Evolutionary conservation across 352 stramenopile species (phyloP).

Genomic region (Phytophthora pinifolia): DNA sequence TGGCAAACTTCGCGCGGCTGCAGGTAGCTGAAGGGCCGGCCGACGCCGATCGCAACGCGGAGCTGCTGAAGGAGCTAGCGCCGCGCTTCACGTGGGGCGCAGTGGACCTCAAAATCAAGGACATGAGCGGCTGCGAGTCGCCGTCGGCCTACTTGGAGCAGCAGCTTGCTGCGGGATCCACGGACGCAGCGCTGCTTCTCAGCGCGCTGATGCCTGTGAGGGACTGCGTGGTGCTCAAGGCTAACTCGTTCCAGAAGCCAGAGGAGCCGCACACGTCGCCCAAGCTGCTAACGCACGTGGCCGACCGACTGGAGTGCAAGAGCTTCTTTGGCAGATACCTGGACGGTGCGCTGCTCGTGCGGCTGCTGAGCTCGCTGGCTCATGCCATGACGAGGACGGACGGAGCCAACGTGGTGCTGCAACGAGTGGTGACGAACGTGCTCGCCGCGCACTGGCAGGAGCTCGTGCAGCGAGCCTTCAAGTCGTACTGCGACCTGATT

Average conservation of each 20-base stretch:
- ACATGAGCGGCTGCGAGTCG: slow-evolving; percentile 71
- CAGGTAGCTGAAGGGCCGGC: slow-evolving; percentile 34
- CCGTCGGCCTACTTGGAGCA: slow-evolving; percentile 70
- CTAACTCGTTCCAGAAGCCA: slow-evolving; percentile 40
- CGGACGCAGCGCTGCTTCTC: slow-evolving; percentile 55
- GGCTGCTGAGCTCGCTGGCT: slow-evolving; percentile 53
- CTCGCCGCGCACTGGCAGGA: slow-evolving; percentile 62
- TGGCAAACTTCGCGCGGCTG: slow-evolving; percentile 49
- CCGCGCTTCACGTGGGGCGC: slow-evolving; percentile 67
- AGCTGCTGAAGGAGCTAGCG: slow-evolving; percentile 51
- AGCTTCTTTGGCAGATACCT: slow-evolving; percentile 66
- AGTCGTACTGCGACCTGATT: slow-evolving; percentile 61
- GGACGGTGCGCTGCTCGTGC: slow-evolving; percentile 50
- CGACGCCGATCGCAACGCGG: slow-evolving; percentile 35
- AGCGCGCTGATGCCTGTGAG: slow-evolving; percentile 34
- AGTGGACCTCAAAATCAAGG: slow-evolving; percentile 78
- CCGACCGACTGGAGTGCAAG: slow-evolving; percentile 53
- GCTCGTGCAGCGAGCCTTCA: slow-evolving; percentile 50
- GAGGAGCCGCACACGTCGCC: slow-evolving; percentile 49
- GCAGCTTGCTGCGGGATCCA: slow-evolving; percentile 43
- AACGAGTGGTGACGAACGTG: slow-evolving; percentile 65
- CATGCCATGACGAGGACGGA: slow-evolving; percentile 38
- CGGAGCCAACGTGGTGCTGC: slow-evolving; percentile 43
- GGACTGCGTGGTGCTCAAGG: slow-evolving; percentile 72
- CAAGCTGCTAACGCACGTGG: slow-evolving; percentile 59